phyloP scores from a whole-genome alignment of 2,329 filamentous ascomycete genomes.

The Teratosphaeria zuluensis region DNA sequence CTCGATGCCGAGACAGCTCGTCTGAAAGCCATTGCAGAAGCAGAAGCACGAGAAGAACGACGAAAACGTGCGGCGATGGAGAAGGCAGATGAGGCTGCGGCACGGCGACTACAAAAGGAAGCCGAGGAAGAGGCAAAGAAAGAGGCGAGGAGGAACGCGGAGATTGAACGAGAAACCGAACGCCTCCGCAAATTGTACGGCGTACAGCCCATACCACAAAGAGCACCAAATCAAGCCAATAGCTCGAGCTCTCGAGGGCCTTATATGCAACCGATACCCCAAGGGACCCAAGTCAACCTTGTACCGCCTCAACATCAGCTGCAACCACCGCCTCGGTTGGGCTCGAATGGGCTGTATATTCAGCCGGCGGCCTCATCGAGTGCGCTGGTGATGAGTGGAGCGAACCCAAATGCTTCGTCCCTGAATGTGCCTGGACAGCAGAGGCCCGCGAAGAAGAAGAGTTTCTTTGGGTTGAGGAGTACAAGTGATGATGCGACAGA shows the following conservation, averaged over 20 bases:
- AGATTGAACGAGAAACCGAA: conserved; percentile 63
- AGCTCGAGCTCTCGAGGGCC: conserved; percentile 8
- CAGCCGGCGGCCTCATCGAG: conserved; percentile 21
- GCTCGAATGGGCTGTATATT: conserved; percentile 19
- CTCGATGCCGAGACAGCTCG: conserved; percentile 42
- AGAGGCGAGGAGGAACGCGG: conserved; percentile 38
- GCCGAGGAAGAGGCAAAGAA: conserved; percentile 51
- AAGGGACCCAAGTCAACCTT: conserved; percentile 10
- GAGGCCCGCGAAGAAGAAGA: conserved; percentile 25
- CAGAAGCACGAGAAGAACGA: conserved; percentile 39
- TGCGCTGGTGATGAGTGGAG: conserved; percentile 25
- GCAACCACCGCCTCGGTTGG: conserved; percentile 8
- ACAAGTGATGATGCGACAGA: conserved; percentile 18
- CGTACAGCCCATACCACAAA: conserved; percentile 27
- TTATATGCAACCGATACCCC: conserved; percentile 15
- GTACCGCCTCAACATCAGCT: conserved; percentile 1
- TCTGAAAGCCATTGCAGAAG: conserved; percentile 32
- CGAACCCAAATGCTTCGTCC: conserved; percentile 12
- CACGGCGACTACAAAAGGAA: conserved; percentile 48
- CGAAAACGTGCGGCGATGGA: conserved; percentile 45
- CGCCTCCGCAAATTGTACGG: conserved; percentile 61
- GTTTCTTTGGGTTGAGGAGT: conserved; percentile 28
- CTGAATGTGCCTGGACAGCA: conserved; percentile 4
- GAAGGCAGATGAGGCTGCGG: conserved; percentile 46
- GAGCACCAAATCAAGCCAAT: neutral